Percentiles rank a stretch among this genome's conserved stretches.
Conservation (phyloP, 1,139 yeast species). For the Scheffersomyces stambukii region DNA sequence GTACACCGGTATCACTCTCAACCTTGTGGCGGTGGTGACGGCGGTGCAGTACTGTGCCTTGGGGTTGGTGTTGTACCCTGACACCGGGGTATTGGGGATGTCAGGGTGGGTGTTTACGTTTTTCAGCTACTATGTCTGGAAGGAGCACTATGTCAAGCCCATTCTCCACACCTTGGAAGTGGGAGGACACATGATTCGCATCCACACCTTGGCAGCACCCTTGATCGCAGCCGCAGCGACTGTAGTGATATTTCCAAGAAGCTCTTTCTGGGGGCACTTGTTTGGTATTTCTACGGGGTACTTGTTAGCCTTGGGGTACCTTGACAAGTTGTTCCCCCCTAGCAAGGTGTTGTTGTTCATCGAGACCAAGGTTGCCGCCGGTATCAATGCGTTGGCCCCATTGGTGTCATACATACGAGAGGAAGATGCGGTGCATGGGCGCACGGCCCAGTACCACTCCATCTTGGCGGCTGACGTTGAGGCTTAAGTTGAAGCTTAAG, state of each 20-base stretch:
- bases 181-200: constrained; percentile 20
- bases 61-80: constrained; percentile 53
- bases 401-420: constrained; percentile 54
- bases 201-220: constrained; percentile 67
- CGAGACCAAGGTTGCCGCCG: constrained; percentile 49
- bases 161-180: constrained; percentile 20
- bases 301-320: constrained; percentile 52
- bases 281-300: constrained; percentile 40
- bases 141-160: constrained; percentile 54
- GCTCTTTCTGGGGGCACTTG: constrained; percentile 74
- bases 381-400: constrained; percentile 52
- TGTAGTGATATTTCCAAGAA: constrained; percentile 41
- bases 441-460: constrained; percentile 38
- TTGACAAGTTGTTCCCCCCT: constrained; percentile 62
- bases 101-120: constrained; percentile 78
- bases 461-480: constrained; percentile 26
- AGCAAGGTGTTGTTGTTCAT: constrained; percentile 61
- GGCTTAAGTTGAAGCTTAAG: no score
- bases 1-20: constrained; percentile 78
- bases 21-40: constrained; percentile 65
- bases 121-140: constrained; percentile 57
- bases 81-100: constrained; percentile 56
- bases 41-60: constrained; percentile 63
- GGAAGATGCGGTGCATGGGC: constrained; percentile 44
- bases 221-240: constrained; percentile 49